Evolutionary conservation across 176 grass and related monocot species (phyloP), one percentile per base, ranked within the genome.

Genomic region (Juncus inflexus): DNA sequence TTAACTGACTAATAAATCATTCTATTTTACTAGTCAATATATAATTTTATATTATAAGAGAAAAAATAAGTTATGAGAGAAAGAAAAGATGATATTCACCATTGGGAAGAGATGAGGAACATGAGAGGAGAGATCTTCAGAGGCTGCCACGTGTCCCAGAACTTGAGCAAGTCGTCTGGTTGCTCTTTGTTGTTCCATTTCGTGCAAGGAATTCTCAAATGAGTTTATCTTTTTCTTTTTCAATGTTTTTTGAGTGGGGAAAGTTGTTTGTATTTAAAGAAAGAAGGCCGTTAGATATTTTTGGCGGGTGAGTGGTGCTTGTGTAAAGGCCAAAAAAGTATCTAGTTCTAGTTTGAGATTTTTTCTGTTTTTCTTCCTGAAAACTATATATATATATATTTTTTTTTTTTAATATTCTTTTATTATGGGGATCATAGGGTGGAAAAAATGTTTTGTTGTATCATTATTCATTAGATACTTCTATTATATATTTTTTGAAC

Each of bases 211-310:
- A 55, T 68, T 37, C 50, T 55, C 12, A 37, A 67, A 53, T 28
- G 19, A 19, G 9, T 15, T 47, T 47, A 47, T 5, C 9, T 6
- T 47, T 2, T 9, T 47, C 4, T n/a, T 7, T 7, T 15, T 15
- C 52, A 15, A 15, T 58, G n/a, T 43, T 54, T 58, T 15, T 51
- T 2, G 12, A 40, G 2, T 55, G 37, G 55, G 35, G 13, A 10
- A 12, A 9, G 52, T 42, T 4, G 38, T 70, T 35, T 70, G 38
- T 70, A 70, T 70, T 70, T 70, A 70, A 70, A 70, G 12, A 58
- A 58, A 35, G 37, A 70, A 58, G 37, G 67, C 67, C 49, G 67
- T 70, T 70, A 58, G 67, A 70, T 70, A 70, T 70, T 70, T 70
- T 58, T 70, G 53, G 67, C 53, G 52, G 51, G 53, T 70, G 40